Evolutionary conservation across 1,284 basidiomycete genomes (phyloP).

Genomic region (Earliella scabrosa): DNA sequence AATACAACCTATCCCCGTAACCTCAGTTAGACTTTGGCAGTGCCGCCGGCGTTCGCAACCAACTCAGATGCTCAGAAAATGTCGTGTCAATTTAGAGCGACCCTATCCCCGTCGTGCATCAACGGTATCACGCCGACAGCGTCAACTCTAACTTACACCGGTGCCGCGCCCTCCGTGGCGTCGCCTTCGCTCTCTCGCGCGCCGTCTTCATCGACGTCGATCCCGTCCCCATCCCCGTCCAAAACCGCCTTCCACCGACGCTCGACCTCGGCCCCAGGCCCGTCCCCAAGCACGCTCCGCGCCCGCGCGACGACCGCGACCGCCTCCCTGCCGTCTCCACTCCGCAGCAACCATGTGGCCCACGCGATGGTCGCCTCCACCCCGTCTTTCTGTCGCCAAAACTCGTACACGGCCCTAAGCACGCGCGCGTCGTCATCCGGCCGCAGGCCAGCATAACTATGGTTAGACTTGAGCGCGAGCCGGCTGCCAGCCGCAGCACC

Average conservation of each 20-base stretch:
- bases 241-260: constrained; percentile 31
- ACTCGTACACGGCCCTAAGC: constrained; percentile 43
- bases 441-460: neutral
- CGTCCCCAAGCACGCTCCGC: constrained; percentile 22
- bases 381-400: constrained; percentile 45
- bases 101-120: no score
- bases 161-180: neutral
- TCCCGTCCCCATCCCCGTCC: constrained; percentile 9
- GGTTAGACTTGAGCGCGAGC: neutral
- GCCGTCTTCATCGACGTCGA: no score
- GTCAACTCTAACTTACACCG: neutral
- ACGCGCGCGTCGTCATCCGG: constrained; percentile 32
- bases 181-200: no score
- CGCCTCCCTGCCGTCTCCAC: constrained; percentile 40
- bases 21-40: neutral
- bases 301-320: constrained; percentile 29
- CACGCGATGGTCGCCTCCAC: constrained; percentile 47
- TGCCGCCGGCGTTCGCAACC: constrained; percentile 5
- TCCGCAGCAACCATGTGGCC: constrained; percentile 49
- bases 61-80: constrained; percentile 11
- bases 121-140: no score
- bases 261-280: constrained; percentile 27
- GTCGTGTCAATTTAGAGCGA: neutral
- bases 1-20: neutral
- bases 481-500: neutral